phyloP scores from a whole-genome alignment of 768 basidiomycete species.

The Pilatotrama ljubarskyi region DNA sequence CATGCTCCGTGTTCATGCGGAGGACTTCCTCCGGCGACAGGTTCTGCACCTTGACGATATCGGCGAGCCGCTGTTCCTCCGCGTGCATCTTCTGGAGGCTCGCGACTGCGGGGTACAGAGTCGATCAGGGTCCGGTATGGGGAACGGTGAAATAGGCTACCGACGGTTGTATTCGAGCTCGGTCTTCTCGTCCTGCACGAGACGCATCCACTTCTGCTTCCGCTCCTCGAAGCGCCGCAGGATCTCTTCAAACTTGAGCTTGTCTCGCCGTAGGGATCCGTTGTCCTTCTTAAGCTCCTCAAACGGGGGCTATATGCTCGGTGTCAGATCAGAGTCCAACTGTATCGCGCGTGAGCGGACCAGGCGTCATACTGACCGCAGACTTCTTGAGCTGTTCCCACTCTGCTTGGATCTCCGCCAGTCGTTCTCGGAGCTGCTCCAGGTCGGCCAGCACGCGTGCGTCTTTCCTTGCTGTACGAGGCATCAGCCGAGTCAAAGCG shows the following conservation, averaged over 20 bases:
- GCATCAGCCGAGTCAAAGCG: conserved; percentile 7
- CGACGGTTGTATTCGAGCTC: conserved; percentile 60
- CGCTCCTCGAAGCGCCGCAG: conserved; percentile 68
- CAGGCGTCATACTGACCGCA: conserved; percentile 43
- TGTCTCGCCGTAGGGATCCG: conserved; percentile 66
- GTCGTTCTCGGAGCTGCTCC: conserved; percentile 51
- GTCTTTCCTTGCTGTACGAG: conserved; percentile 61
- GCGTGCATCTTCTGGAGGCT: conserved; percentile 62
- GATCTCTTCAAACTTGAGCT: conserved; percentile 76
- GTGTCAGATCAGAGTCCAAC: neutral
- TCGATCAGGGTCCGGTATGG: neutral
- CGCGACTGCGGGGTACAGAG: conserved; percentile 41
- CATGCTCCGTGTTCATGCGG: conserved; percentile 89
- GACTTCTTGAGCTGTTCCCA: conserved; percentile 59
- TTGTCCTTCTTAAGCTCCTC: conserved; percentile 63
- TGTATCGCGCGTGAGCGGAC: too few species aligned
- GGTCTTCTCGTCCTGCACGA: conserved; percentile 65
- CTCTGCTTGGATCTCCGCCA: conserved; percentile 52
- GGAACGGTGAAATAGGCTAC: conserved; percentile 15
- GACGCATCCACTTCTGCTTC: conserved; percentile 66
- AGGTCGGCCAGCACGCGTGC: conserved; percentile 65
- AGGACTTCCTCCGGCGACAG: conserved; percentile 88
- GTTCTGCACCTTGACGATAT: conserved; percentile 82
- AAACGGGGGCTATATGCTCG: conserved; percentile 44
- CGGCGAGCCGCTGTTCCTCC: conserved; percentile 63